Evolutionary conservation across 371 early-diverging fungal species (phyloP).

Genomic region (Mucor piriformis): DNA sequence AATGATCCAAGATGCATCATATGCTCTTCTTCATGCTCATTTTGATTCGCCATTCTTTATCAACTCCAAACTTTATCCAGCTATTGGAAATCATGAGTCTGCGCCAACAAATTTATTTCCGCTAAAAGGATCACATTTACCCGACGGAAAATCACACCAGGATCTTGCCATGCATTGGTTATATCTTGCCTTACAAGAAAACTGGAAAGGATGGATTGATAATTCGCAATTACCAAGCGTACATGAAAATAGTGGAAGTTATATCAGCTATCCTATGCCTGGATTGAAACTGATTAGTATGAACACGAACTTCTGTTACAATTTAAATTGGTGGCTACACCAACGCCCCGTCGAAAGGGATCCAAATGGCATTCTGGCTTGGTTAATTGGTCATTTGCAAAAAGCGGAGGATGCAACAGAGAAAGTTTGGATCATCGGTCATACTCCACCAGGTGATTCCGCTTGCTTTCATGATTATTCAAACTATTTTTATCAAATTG

Average conservation of each 20-base stretch:
- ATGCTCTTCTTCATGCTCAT: conserved; percentile 36
- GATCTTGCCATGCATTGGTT: conserved; percentile 45
- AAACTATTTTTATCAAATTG: conserved; percentile 59
- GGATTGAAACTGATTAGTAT: conserved; percentile 61
- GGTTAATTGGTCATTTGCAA: conserved; percentile 57
- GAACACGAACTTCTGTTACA: conserved; percentile 70
- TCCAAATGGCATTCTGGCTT: conserved; percentile 54
- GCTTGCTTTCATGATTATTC: conserved; percentile 65
- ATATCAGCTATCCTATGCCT: conserved; percentile 40
- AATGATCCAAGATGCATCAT: conserved; percentile 43
- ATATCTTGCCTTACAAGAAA: conserved; percentile 47
- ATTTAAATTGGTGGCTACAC: conserved; percentile 57
- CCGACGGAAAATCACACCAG: conserved; percentile 32
- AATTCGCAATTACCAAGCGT: conserved; percentile 26
- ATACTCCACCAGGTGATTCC: conserved; percentile 55
- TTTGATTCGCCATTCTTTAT: conserved; percentile 40
- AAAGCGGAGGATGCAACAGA: conserved; percentile 55
- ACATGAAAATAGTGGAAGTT: conserved; percentile 52
- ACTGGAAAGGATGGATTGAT: conserved; percentile 58
- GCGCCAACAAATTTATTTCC: conserved; percentile 57
- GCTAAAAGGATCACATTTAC: conserved; percentile 35
- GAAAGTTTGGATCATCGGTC: conserved; percentile 65
- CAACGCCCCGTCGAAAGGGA: conserved; percentile 44
- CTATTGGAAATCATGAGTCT: conserved; percentile 62
- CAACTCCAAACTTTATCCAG: conserved; percentile 53